Base-by-base conservation (phyloP, 495 filamentous ascomycete genomes). In the Neurospora cerealis region DNA sequence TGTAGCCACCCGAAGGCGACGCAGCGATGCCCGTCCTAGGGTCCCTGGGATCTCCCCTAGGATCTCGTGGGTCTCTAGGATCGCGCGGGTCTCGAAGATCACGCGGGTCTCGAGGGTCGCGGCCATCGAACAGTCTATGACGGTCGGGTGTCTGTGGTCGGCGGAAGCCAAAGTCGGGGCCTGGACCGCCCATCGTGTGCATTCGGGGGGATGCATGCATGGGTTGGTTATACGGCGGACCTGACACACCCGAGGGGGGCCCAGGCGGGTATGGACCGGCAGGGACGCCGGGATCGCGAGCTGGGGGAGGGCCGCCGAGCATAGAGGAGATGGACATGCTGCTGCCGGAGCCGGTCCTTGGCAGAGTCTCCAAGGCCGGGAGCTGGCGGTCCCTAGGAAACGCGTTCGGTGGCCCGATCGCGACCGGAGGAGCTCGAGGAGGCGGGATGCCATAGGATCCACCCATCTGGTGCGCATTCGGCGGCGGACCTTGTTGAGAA, bases 311-410 rank as follows among this genome's bases (percentile, higher is more conserved):
- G n/a, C 89, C 89, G 66, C 91, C 91, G 28, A 99, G 88, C 87
- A 99, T 93, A 28, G 96, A 93, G 10, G 93, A 96, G 78, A 99
- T 99, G 28, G 96, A 97, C 96, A 99, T 98, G 84, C 92, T 92
- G 81, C 92, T 92, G 17, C 89, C 89, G 11, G 82, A 80, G 70
- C 78, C 79, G 6, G 83, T 81, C 73, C 87, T 81, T 9, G 84
- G 76, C 36, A 88, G 79, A 5, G 87, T 81, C 74, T 85, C 83
- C 46, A 88, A 75, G 3, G 86, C 81, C 37, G 88, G 88, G 24
- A 89, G 83, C 72, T 90, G 87, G 70, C 88, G 86, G 44, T 82
- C 81, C 46, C 85, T 80, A 0, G 86, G 83, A 75, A 88, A 87
- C 8, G 84, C 76, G 21, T 80, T 83, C 4, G 86, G 83, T 40